Evolutionary conservation across 1,284 basidiomycete species (phyloP).

Genomic region (Apiotrichum gracile): DNA sequence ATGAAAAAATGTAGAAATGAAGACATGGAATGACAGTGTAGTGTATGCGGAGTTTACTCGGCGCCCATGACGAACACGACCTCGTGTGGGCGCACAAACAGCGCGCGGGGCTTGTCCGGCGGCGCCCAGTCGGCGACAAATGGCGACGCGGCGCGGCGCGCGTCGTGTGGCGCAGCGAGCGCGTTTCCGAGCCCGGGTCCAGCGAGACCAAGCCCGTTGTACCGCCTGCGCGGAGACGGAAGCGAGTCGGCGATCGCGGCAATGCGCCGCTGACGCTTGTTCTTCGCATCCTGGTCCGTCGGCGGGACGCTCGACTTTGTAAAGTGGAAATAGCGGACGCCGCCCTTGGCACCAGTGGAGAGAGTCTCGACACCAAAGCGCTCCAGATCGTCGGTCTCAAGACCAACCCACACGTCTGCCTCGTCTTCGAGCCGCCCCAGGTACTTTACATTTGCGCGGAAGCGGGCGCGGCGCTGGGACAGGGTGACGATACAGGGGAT

Average conservation of each 20-base stretch:
- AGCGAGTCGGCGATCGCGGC: constrained; percentile 21
- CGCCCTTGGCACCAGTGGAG: constrained; percentile 19
- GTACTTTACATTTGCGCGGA: constrained; percentile 79
- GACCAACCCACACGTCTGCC: constrained; percentile 78
- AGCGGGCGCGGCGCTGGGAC: constrained; percentile 60
- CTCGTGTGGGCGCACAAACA: constrained; percentile 39
- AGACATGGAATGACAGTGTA: neutral
- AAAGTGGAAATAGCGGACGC: constrained; percentile 36
- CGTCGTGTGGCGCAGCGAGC: neutral
- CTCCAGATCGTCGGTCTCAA: constrained; percentile 71
- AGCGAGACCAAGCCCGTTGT: neutral
- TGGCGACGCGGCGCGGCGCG: constrained; percentile 10
- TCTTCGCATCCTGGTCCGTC: constrained; percentile 1
- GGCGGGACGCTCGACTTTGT: constrained; percentile 2
- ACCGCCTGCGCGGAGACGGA: neutral
- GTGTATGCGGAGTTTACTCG: constrained; percentile 13
- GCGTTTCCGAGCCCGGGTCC: neutral
- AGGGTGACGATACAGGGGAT: constrained; percentile 86
- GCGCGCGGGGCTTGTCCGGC: constrained; percentile 23
- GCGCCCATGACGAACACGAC: constrained; percentile 39
- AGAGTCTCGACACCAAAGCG: constrained; percentile 28
- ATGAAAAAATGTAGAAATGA: neutral
- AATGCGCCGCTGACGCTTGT: constrained; percentile 19
- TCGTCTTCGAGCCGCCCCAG: constrained; percentile 74
- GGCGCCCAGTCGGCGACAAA: constrained; percentile 10